Percentiles rank a stretch among this genome's conserved stretches.
Conservation (phyloP, 495 filamentous ascomycete species). For the Articulospora tetracladia region DNA sequence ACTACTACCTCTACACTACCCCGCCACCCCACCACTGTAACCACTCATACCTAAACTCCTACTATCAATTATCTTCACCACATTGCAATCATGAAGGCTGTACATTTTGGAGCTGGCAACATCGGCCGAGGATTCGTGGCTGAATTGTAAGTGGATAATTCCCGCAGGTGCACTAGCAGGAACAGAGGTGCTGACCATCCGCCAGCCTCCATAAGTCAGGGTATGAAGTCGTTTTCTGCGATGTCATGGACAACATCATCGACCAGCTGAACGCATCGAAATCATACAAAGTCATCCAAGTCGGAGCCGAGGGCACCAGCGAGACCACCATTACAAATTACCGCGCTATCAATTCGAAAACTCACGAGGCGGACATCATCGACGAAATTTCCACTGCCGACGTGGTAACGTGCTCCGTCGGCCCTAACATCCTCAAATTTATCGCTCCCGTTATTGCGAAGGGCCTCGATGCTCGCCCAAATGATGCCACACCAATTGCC, state of each 20-base stretch:
- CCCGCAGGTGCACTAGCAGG: too few relatives aligned
- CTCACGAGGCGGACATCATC: conserved; percentile 72
- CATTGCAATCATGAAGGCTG: conserved; percentile 59
- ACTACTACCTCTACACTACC: not conserved
- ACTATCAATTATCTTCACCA: not conserved
- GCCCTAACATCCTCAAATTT: conserved; percentile 92
- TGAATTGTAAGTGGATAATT: conserved; percentile 19
- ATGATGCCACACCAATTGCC: conserved; percentile 66
- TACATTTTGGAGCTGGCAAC: conserved; percentile 94
- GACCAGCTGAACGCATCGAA: conserved; percentile 64
- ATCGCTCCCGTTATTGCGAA: conserved; percentile 92
- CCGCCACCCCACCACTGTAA: not conserved
- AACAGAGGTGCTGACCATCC: not conserved
- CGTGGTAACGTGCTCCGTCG: conserved; percentile 92
- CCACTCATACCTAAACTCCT: conserved; percentile 1
- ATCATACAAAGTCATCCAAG: conserved; percentile 88
- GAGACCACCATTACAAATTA: conserved; percentile 86
- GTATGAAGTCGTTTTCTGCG: conserved; percentile 92
- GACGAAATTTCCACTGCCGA: conserved; percentile 83
- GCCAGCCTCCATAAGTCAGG: conserved; percentile 77
- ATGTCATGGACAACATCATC: conserved; percentile 82
- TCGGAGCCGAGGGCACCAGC: conserved; percentile 78
- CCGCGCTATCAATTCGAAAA: conserved; percentile 91
- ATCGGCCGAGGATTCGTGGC: conserved; percentile 52
- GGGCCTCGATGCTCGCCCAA: conserved; percentile 71